These are phyloP conservation scores for Zychaea mexicana DNA, from an alignment of 371 early-diverging fungal species.

Conservation along the genomic window DNA sequence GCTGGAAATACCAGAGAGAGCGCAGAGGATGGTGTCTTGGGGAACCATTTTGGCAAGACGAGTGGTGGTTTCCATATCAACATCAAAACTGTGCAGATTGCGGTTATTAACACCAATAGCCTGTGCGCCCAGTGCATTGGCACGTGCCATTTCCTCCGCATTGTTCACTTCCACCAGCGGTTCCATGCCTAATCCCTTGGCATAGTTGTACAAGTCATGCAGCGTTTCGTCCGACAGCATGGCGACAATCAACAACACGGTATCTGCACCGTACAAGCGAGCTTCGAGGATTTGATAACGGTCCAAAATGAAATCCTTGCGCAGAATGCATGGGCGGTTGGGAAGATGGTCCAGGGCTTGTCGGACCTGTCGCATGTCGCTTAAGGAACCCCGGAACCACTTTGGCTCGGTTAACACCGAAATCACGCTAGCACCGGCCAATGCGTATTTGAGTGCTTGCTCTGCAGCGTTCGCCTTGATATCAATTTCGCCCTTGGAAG, in stretches of 20 bases:
- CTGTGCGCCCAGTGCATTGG: constrained; percentile 79
- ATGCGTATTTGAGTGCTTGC: constrained; percentile 84
- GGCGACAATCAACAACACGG: constrained; percentile 94
- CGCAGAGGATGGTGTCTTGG: constrained; percentile 74
- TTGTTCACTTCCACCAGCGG: constrained; percentile 98
- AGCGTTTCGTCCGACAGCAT: constrained; percentile 78
- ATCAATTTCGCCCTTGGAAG: constrained; percentile 93
- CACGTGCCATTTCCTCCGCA: constrained; percentile 85
- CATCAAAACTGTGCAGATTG: constrained; percentile 93
- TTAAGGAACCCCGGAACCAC: constrained; percentile 95
- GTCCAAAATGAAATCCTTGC: constrained; percentile 97
- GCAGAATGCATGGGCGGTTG: constrained; percentile 88
- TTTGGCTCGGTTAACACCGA: constrained; percentile 96
- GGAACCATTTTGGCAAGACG: constrained; percentile 77
- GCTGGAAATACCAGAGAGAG: constrained; percentile 87
- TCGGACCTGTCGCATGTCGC: constrained; percentile 88
- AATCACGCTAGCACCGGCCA: constrained; percentile 89
- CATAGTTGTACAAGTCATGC: constrained; percentile 66
- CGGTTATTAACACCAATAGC: constrained; percentile 97
- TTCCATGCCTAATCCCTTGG: constrained; percentile 88
- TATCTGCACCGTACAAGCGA: constrained; percentile 90
- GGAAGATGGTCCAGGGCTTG: constrained; percentile 63
- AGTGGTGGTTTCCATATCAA: constrained; percentile 87
- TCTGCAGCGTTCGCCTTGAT: constrained; percentile 80
- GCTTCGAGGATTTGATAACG: constrained; percentile 95